Percentiles rank a stretch among this genome's conserved stretches.
Evolutionary conservation across 768 basidiomycete species (phyloP).

Genomic region (Naganishia randhawae): DNA sequence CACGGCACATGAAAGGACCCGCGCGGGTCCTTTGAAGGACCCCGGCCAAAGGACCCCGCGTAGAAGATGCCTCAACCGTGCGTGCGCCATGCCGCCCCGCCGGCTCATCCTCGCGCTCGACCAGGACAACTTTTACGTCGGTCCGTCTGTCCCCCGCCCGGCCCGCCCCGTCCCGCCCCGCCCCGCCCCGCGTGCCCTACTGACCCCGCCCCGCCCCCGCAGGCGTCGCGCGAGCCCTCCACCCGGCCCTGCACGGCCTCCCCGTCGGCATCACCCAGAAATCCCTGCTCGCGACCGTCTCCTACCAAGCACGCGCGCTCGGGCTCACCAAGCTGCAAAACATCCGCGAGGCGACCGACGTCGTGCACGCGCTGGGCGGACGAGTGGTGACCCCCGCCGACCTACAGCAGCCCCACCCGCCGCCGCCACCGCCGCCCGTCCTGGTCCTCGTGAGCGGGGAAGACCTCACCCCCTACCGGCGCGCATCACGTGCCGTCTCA

Average conservation of each 20-base stretch:
- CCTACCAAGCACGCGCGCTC: conserved; percentile 32
- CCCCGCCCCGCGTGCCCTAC: conserved; percentile 26
- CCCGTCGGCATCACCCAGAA: conserved; percentile 37
- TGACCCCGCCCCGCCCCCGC: not conserved
- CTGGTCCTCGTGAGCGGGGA: conserved; percentile 34
- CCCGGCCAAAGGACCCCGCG: no score
- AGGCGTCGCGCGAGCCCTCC: conserved; percentile 29
- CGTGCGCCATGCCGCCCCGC: not conserved
- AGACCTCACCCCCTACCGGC: conserved; percentile 32
- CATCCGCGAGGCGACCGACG: conserved; percentile 18
- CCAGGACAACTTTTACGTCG: conserved; percentile 34
- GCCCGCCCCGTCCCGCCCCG: not conserved
- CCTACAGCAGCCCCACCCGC: not conserved
- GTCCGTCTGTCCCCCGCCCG: not conserved
- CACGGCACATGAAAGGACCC: no score
- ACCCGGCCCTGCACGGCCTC: conserved; percentile 26
- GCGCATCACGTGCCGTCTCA: conserved; percentile 23
- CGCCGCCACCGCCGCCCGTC: not conserved
- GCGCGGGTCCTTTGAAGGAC: no score
- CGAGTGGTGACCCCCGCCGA: not conserved
- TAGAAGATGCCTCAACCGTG: no score
- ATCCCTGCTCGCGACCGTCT: conserved; percentile 33
- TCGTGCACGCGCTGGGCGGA: not conserved
- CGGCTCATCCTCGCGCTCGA: conserved; percentile 35
- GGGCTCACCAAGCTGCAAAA: conserved; percentile 33